Base-by-base conservation (phyloP, 192 early-diverging fungal species). In the Neocallimastix lanati region DNA sequence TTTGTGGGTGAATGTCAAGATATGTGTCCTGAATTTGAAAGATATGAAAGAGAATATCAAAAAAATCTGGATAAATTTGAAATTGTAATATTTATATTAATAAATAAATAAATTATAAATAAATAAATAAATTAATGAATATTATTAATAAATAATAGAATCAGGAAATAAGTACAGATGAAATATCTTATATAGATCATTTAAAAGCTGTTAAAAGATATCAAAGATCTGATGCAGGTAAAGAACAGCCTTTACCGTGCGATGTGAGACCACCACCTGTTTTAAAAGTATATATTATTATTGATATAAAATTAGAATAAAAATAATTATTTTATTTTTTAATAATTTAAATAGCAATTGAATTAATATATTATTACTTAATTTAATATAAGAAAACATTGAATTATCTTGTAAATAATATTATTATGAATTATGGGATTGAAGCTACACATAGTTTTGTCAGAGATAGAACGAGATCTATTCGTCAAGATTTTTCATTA, bases 21-120 rank as follows among this genome's bases (percentile, higher is more conserved):
- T 29, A 98, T 96, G 94, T 96, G 95, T 83, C 93, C 96, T 0
- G 90, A 91, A 81, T 96, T 90, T 81, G 96, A 98, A 84, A 87
- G 93, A 21, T 86, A 93, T 77, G 94, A 96, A 79, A 87, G 96
- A 29, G 92, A 94, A 78, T 88, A 89, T 76, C 92, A 93, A 76
- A 91, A 93, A 79, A 88, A 84, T 58, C 80, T 96, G 36, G 90
- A 91, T 78, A 81, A 83, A 29, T 91, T 94, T 79, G 95, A 98
- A 83, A 92, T 86, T 87, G 91, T 90, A 83, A n/a, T 29, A 29
- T 36, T 30, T 2, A n/a, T n/a, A n/a, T n/a, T n/a, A n/a, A n/a
- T n/a, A n/a, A n/a, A n/a, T n/a, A 33, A 37, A 36, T 38, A 79
- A 33, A 30, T 28, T 80, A 29, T 25, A 77, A 35, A 28, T 37